Evolutionary conservation across 2,329 filamentous ascomycete species (phyloP).

Genomic region (Madurella mycetomatis): DNA sequence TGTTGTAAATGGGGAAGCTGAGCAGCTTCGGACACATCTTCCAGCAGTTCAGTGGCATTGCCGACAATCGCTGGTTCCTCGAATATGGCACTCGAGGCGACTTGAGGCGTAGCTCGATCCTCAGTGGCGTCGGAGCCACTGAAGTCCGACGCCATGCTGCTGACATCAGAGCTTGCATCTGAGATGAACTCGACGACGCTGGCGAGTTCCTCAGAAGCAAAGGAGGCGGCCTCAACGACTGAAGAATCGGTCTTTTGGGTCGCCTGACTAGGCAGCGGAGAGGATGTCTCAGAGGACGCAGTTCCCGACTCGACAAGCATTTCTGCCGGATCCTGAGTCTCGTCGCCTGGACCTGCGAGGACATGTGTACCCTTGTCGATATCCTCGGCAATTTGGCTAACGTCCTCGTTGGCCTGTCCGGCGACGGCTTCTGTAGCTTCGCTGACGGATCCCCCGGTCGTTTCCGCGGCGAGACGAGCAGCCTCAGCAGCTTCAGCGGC

Average conservation of each 20-base stretch:
- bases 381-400: conserved; percentile 30
- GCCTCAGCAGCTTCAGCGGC: conserved; percentile 30
- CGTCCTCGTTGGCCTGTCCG: conserved; percentile 15
- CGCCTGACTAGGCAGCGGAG: neutral
- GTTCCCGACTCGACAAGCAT: neutral
- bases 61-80: conserved; percentile 32
- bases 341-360: neutral
- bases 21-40: conserved; percentile 17
- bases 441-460: conserved; percentile 32
- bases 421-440: conserved; percentile 21
- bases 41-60: conserved; percentile 22
- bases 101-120: conserved; percentile 3
- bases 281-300: neutral
- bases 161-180: conserved; percentile 8
- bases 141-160: conserved; percentile 13
- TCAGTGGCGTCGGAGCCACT: conserved; percentile 11
- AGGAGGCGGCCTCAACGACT: conserved; percentile 13
- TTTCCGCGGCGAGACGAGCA: conserved; percentile 29
- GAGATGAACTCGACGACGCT: conserved; percentile 20
- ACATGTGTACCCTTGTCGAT: conserved; percentile 18
- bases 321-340: neutral
- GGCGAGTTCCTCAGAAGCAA: conserved; percentile 18
- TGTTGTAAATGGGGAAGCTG: conserved; percentile 19
- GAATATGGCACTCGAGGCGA: conserved; percentile 25
- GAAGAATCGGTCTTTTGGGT: neutral